phyloP scores from a whole-genome alignment of 2,329 filamentous ascomycete species.

The Colletotrichum eremochloae region DNA sequence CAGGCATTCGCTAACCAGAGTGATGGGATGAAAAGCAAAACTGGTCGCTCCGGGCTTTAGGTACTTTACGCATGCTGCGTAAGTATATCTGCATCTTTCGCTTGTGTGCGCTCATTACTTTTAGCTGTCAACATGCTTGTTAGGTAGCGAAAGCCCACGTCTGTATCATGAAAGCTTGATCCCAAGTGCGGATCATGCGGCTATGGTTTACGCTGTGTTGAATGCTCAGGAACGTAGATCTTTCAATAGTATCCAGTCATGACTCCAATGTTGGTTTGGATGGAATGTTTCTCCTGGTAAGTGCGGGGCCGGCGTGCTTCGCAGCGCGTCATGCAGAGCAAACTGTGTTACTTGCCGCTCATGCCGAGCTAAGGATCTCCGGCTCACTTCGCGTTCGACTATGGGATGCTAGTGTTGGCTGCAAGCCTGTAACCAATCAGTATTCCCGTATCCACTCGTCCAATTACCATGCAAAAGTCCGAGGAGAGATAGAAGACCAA shows the following conservation, averaged over 20 bases:
- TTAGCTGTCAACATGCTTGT: neutral
- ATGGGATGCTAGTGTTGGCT: neutral
- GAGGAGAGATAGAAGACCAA: too few relatives aligned
- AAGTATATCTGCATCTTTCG: neutral
- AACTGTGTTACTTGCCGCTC: neutral
- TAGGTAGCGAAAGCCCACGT: neutral
- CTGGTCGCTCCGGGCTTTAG: neutral
- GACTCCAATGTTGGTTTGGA: neutral
- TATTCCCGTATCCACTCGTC: neutral
- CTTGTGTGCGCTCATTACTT: accelerated
- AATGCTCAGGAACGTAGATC: neutral
- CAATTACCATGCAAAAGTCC: too few relatives aligned
- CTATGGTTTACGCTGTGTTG: neutral
- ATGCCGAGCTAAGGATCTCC: slow-evolving; percentile 4
- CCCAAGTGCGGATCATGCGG: neutral
- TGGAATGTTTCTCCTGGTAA: neutral
- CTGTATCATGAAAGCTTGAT: too few relatives aligned
- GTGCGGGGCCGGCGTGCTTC: neutral
- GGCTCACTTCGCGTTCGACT: neutral
- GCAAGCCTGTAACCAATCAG: neutral
- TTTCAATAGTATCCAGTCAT: neutral
- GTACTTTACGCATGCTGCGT: too few relatives aligned
- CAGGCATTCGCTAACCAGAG: neutral
- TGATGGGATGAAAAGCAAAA: neutral
- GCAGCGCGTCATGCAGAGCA: slow-evolving; percentile 1